phyloP scores from a whole-genome alignment of 2,329 filamentous ascomycete species.

The Ophiostoma piceae region DNA sequence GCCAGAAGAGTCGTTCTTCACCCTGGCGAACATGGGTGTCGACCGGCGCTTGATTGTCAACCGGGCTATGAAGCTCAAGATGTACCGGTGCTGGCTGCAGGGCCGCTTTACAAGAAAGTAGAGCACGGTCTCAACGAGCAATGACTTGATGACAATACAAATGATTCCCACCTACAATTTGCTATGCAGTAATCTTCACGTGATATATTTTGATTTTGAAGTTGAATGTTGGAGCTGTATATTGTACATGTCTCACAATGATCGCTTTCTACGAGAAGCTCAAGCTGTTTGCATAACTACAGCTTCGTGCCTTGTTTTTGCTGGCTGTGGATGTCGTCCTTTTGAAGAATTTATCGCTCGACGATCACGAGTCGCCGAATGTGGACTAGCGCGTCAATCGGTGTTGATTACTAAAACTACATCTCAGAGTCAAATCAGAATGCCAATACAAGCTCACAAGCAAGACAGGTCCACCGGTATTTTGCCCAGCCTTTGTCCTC shows the following conservation, averaged over 20 bases:
- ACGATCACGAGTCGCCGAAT: neutral
- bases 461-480: slow-evolving; percentile 4
- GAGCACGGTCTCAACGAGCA: neutral
- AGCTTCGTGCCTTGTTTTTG: neutral
- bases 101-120: slow-evolving; percentile 69
- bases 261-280: no score
- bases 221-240: no score
- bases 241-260: no score
- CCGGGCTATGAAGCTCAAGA: slow-evolving; percentile 82
- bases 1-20: slow-evolving; percentile 47
- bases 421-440: no score
- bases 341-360: neutral
- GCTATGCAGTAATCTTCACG: neutral
- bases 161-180: neutral
- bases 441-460: neutral
- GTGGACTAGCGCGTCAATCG: neutral
- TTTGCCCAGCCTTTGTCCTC: neutral
- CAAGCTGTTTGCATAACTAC: neutral
- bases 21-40: slow-evolving; percentile 71
- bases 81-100: slow-evolving; percentile 97
- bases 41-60: slow-evolving; percentile 91
- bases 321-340: neutral
- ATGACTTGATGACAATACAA: slow-evolving; percentile 18
- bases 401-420: neutral
- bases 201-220: neutral